These are phyloP conservation scores for Plasmodium vivax DNA, from an alignment of 169 alveolate species.

Conservation along the genomic window DNA sequence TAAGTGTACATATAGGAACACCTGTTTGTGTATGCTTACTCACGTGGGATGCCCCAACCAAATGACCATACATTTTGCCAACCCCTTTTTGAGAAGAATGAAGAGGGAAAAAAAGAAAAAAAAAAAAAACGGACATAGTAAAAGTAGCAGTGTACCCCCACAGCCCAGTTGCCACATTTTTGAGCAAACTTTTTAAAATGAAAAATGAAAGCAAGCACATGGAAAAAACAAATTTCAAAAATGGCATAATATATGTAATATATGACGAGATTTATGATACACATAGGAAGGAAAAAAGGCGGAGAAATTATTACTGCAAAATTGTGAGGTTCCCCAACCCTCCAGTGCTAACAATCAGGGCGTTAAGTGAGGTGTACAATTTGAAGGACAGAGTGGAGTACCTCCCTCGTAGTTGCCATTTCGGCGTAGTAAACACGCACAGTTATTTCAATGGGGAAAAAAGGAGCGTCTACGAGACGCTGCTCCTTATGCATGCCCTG, in stretches of 20 bases:
- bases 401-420: constrained; percentile 21
- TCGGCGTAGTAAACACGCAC: constrained; percentile 30
- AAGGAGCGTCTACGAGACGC: constrained; percentile 63
- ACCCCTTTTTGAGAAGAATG: neutral
- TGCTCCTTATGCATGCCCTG: constrained; percentile 43
- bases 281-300: constrained; percentile 35
- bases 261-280: constrained; percentile 68
- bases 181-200: neutral
- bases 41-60: neutral
- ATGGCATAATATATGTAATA: constrained; percentile 42
- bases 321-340: constrained; percentile 58
- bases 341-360: constrained; percentile 36
- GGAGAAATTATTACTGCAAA: constrained; percentile 23
- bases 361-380: constrained; percentile 55
- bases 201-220: constrained; percentile 8
- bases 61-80: neutral
- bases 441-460: constrained; percentile 52
- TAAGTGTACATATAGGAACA: neutral
- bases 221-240: constrained; percentile 1
- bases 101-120: neutral
- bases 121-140: neutral
- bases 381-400: constrained; percentile 39
- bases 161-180: neutral
- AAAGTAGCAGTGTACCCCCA: neutral
- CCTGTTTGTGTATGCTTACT: neutral